These are phyloP conservation scores for Oidium heveae DNA, from an alignment of 2,329 filamentous ascomycete genomes.

Conservation along the genomic window DNA sequence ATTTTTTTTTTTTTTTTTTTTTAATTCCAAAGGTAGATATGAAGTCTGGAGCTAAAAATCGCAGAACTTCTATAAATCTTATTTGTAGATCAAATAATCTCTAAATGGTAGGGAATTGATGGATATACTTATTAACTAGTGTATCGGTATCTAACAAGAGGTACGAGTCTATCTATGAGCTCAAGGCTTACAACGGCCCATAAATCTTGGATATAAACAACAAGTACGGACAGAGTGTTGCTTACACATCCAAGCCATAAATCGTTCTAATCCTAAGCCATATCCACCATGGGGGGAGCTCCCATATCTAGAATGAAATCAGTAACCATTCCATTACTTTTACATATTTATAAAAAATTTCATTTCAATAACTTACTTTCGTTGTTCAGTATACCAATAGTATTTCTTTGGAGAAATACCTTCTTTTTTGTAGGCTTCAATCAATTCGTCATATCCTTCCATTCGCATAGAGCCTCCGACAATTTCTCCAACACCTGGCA, in stretches of 20 bases:
- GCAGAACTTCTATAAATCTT: no score
- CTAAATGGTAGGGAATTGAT: no score
- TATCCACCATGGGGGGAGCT: slow-evolving; percentile 63
- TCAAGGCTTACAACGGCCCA: slow-evolving; percentile 54
- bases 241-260: slow-evolving; percentile 37
- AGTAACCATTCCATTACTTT: neutral
- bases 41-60: no score
- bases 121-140: no score
- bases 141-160: no score
- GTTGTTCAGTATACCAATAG: slow-evolving; percentile 93
- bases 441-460: slow-evolving; percentile 68
- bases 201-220: slow-evolving; percentile 58
- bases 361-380: slow-evolving; percentile 42
- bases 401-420: slow-evolving; percentile 66
- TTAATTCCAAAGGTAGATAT: no score
- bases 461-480: slow-evolving; percentile 95
- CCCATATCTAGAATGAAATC: slow-evolving; percentile 38
- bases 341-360: neutral
- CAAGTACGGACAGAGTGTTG: slow-evolving; percentile 38
- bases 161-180: neutral
- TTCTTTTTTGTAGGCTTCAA: slow-evolving; percentile 69
- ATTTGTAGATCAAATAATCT: no score
- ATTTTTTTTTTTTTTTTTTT: no score
- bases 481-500: slow-evolving; percentile 94
- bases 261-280: slow-evolving; percentile 69